phyloP scores from a whole-genome alignment of 441 rosid genomes.

The Viola pubescens region DNA sequence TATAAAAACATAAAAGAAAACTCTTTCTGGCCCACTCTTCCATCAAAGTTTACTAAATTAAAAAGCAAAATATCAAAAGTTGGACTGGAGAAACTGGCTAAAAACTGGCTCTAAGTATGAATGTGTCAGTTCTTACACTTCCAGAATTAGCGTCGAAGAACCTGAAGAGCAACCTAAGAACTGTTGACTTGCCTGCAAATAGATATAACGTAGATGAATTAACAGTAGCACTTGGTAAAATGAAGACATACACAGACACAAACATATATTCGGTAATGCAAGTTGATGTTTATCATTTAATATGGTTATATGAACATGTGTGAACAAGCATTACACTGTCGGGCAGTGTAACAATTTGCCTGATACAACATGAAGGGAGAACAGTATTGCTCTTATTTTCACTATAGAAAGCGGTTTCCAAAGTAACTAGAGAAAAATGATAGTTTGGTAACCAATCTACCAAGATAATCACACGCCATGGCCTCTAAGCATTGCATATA shows the following conservation, averaged over 20 bases:
- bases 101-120: constrained; percentile 3
- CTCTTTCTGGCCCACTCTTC: background rate
- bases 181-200: constrained; percentile 90
- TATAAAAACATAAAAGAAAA: background rate
- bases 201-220: constrained; percentile 12
- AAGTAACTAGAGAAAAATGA: too few species aligned
- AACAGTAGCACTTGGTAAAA: constrained; percentile 8
- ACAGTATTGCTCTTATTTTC: background rate
- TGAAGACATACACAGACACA: background rate
- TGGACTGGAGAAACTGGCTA: background rate
- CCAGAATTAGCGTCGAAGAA: constrained; percentile 76
- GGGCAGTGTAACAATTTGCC: background rate
- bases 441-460: too few species aligned
- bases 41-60: background rate
- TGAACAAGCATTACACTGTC: background rate
- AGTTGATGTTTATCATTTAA: background rate
- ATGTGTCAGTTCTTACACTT: constrained; percentile 41
- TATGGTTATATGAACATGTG: background rate
- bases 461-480: too few species aligned
- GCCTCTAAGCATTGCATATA: too few species aligned
- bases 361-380: background rate
- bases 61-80: background rate
- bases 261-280: background rate
- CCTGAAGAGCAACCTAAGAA: constrained; percentile 85
- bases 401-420: too few species aligned